phyloP scores from a whole-genome alignment of 2,329 filamentous ascomycete genomes.

The Sclerotinia nivalis region DNA sequence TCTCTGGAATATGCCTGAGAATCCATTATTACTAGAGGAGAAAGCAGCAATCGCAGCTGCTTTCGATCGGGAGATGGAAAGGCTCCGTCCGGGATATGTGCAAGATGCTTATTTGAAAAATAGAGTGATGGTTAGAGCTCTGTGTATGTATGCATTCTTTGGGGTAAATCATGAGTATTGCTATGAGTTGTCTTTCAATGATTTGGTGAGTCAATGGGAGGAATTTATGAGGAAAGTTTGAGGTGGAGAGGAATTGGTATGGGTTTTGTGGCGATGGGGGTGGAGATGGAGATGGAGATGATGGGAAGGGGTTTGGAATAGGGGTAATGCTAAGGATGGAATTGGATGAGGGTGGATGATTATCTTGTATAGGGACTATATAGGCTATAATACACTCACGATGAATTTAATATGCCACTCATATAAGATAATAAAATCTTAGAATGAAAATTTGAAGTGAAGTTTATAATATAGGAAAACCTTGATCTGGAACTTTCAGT shows the following conservation, averaged over 20 bases:
- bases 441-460: background rate
- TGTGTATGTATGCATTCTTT: background rate
- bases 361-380: background rate
- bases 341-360: background rate
- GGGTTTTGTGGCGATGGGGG: no score
- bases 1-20: background rate
- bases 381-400: rapidly evolving
- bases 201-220: background rate
- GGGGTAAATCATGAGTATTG: background rate
- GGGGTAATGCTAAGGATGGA: background rate
- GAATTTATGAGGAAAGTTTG: background rate
- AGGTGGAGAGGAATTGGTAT: background rate
- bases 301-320: background rate
- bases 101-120: background rate
- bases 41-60: background rate
- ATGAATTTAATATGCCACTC: no score
- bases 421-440: background rate
- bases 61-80: background rate
- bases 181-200: background rate
- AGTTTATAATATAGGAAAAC: no score
- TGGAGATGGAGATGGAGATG: no score
- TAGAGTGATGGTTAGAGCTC: background rate
- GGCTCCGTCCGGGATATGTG: background rate
- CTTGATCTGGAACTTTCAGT: background rate
- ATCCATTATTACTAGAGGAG: background rate